Evolutionary conservation across 2,329 filamentous ascomycete species (phyloP).

Genomic region (Colletotrichum ledebouriae): DNA sequence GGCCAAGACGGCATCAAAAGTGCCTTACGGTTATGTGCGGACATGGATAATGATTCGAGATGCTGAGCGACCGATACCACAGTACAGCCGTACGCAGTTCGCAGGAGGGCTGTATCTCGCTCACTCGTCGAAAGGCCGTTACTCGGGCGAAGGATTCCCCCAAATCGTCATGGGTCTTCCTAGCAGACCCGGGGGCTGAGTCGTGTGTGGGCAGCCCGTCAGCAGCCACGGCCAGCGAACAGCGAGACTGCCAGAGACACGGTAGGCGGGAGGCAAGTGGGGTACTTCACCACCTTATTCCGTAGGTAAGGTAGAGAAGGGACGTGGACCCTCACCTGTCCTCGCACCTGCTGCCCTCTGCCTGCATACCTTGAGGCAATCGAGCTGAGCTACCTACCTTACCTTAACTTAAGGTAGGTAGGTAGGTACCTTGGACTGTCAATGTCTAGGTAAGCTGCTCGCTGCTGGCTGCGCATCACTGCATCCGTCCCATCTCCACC

Average conservation of each 20-base stretch:
- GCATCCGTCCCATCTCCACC: conserved; percentile 39
- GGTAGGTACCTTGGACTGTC: too few species aligned
- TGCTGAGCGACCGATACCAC: background rate
- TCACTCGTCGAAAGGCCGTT: conserved; percentile 30
- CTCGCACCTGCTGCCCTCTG: too few species aligned
- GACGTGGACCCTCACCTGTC: too few species aligned
- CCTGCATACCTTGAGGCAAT: too few species aligned
- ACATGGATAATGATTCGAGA: conserved; percentile 36
- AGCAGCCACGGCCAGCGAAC: conserved; percentile 23
- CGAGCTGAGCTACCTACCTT: too few species aligned
- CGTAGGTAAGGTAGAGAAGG: background rate
- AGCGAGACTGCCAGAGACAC: background rate
- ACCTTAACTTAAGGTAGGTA: too few species aligned
- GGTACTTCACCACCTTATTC: conserved; percentile 7
- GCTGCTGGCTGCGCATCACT: conserved; percentile 28
- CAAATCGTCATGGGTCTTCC: conserved; percentile 35
- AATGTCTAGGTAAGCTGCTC: background rate
- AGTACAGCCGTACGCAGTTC: background rate
- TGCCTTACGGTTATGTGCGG: conserved; percentile 30
- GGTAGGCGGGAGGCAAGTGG: conserved; percentile 12
- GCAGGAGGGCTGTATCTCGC: background rate
- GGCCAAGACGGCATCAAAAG: conserved; percentile 24
- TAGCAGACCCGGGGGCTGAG: conserved; percentile 38
- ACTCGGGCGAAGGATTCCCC: conserved; percentile 36
- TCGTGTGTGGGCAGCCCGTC: conserved; percentile 38